Evolutionary conservation across 2,329 filamentous ascomycete genomes (phyloP), one percentile per base, ranked within the genome.

Genomic region (Fusarium guadeloupense): DNA sequence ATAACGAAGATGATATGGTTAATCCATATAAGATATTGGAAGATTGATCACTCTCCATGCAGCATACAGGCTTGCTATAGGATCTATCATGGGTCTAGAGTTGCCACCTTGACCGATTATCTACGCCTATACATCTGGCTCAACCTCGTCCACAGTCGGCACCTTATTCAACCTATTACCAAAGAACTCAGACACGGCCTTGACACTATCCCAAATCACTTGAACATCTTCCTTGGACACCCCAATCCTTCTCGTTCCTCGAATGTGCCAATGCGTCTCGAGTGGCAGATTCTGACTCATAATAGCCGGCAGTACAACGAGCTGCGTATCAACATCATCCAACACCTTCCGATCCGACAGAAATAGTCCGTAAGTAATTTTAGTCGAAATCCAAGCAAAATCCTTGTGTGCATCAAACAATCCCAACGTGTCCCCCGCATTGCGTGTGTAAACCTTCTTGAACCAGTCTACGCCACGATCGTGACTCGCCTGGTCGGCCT

Each of bases 311-410:
- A 86, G 70, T 2, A 84, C 81, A 1, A 84, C 78, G 9, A 86
- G 71, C 63, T 86, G 80, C 2, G 84, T 85, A 41, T 85, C 84
- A 4, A 83, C 54, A 9, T 81, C 80, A 16, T 80, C 80, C 4
- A 87, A 70, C 9, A 86, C 81, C 59, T 76, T 79, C 21, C 84
- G 80, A 68, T 87, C 83, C 9, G 80, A 81, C 1, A 87, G 77
- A 61, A 82, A 87, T 10, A 87, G 73, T 0, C 85, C 84, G 55
- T 87, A 87, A 0, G 82, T 85, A 54, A 87, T 85, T 47, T 85
- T 74, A 16, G 77, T 74, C 16, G 78, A 81, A 7, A 85, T 72
- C 81, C 82, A 86, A 4, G 76, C 77, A 72, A 76, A 77, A 49
- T 78, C 75, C 30, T 62, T 69, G 61, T 79, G 76, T 16, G 70